Conservation (phyloP, 768 basidiomycete species). For the Mycena albidolilacea region DNA sequence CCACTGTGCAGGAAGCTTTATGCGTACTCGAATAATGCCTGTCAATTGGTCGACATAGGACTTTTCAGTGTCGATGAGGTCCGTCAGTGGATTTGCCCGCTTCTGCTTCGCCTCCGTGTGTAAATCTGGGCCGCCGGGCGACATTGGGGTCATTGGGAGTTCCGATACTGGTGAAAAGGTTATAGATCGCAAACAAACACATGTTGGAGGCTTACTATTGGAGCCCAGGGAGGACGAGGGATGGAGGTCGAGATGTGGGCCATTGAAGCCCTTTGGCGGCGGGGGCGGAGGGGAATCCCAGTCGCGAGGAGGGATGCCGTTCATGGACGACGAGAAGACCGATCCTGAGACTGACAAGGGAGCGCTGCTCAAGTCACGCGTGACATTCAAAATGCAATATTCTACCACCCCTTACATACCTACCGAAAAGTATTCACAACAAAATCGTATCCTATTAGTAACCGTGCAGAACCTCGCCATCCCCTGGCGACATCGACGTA, state of each 20-base stretch:
- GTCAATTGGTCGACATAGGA: slow-evolving; percentile 92
- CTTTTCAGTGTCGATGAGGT: slow-evolving; percentile 96
- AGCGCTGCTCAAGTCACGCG: slow-evolving; percentile 4
- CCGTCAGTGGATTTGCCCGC: slow-evolving; percentile 86
- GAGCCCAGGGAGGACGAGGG: slow-evolving; percentile 28
- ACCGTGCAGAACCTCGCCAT: slow-evolving; percentile 11
- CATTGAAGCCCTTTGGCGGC: slow-evolving; percentile 31
- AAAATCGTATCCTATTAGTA: slow-evolving; percentile 8
- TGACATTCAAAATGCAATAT: not conserved
- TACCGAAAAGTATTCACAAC: not conserved
- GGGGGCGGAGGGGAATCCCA: slow-evolving; percentile 13
- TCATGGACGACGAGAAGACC: slow-evolving; percentile 6
- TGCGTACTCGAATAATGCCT: slow-evolving; percentile 88
- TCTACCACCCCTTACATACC: not conserved
- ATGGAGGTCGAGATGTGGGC: slow-evolving; percentile 27
- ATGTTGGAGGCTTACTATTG: slow-evolving; percentile 44
- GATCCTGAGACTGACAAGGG: not conserved
- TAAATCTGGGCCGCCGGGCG: slow-evolving; percentile 48
- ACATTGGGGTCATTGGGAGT: slow-evolving; percentile 54
- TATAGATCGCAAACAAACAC: slow-evolving; percentile 27
- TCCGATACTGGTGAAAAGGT: slow-evolving; percentile 28
- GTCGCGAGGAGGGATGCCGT: slow-evolving; percentile 9
- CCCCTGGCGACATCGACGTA: slow-evolving; percentile 22
- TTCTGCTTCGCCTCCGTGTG: slow-evolving; percentile 65
- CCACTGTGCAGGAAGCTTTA: slow-evolving; percentile 21